These are phyloP conservation scores for Neurospora pannonica DNA, from an alignment of 495 filamentous ascomycete genomes.

Conservation along the genomic window DNA sequence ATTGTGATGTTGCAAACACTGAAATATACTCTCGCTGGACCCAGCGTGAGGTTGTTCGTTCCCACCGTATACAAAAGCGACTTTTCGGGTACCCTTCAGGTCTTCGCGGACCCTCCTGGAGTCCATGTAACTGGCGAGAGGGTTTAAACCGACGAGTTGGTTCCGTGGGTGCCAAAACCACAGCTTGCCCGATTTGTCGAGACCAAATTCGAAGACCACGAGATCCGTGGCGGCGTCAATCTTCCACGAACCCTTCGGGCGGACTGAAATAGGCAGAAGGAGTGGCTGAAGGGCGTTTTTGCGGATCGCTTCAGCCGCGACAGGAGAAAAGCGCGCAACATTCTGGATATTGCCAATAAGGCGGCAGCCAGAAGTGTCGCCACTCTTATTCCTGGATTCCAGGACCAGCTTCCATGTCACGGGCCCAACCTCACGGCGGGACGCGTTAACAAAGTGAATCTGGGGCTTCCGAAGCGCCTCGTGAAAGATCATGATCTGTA, in stretches of 20 bases:
- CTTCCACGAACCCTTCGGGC: background rate
- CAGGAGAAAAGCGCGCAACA: background rate
- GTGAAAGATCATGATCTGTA: conserved; percentile 7
- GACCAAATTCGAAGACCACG: background rate
- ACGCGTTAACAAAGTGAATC: conserved; percentile 2
- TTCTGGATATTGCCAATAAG: background rate
- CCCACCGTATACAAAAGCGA: background rate
- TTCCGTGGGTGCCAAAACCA: background rate
- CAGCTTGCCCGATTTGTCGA: background rate
- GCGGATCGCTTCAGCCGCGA: background rate
- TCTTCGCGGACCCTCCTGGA: background rate
- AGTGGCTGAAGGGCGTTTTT: background rate
- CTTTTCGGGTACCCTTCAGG: background rate
- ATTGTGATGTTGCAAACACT: background rate
- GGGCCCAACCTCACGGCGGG: background rate
- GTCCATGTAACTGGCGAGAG: too few species aligned
- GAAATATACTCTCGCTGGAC: background rate
- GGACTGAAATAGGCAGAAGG: background rate
- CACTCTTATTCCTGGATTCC: background rate
- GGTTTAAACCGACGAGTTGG: background rate
- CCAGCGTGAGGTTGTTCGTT: background rate
- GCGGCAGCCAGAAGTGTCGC: conserved; percentile 5
- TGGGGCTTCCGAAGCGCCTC: conserved; percentile 13
- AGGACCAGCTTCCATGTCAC: background rate
- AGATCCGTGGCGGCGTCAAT: conserved; percentile 2